Conservation (phyloP, 176 grass and related monocot genomes). For the Oryza nivara region DNA sequence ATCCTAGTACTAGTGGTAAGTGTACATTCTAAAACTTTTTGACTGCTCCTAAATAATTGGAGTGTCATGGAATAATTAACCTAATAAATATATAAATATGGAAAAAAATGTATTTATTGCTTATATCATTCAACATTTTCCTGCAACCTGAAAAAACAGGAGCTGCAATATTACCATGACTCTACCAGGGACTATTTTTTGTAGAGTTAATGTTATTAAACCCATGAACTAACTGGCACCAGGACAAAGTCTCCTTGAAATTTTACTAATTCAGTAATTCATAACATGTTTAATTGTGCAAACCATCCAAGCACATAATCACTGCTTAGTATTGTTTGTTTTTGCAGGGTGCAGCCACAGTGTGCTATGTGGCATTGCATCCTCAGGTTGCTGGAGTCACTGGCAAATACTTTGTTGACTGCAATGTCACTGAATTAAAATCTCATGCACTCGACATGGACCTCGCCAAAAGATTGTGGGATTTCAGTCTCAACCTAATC, state of each 20-base stretch:
- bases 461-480: slow-evolving; percentile 60
- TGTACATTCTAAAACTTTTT: no score
- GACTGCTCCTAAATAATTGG: no score
- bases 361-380: slow-evolving; percentile 74
- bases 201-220: not conserved
- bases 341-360: slow-evolving; percentile 66
- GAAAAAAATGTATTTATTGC: not conserved
- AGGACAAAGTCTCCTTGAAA: not conserved
- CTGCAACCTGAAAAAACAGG: not conserved
- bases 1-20: not conserved
- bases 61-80: not conserved
- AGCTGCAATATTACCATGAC: not conserved
- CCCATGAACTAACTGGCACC: not conserved
- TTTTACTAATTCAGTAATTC: not conserved
- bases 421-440: slow-evolving; percentile 44
- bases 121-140: not conserved
- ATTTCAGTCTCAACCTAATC: slow-evolving; percentile 56
- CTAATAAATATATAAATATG: not conserved
- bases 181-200: not conserved
- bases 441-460: slow-evolving; percentile 45
- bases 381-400: slow-evolving; percentile 61
- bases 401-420: slow-evolving; percentile 61
- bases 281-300: not conserved
- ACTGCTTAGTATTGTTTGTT: not conserved
- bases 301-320: not conserved